A percentile compares a stretch with the other conserved stretches of the same genome.
These are phyloP conservation scores for Ruellia speciosa DNA, from an alignment of 305 asterid species.

Conservation along the genomic window DNA sequence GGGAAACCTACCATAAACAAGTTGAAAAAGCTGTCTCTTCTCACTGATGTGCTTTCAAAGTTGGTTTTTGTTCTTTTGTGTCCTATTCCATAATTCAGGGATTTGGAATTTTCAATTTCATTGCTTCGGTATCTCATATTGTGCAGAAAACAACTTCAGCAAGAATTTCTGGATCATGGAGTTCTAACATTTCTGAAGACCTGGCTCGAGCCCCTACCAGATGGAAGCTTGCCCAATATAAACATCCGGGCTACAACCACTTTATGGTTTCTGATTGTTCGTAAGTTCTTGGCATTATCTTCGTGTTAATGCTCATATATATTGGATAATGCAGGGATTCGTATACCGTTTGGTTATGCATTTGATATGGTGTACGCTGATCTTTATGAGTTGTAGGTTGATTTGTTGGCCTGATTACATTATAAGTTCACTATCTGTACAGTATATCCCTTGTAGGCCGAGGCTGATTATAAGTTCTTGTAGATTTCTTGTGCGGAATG, in stretches of 20 bases:
- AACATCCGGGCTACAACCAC: slow-evolving; percentile 80
- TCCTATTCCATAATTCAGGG: slow-evolving; percentile 5
- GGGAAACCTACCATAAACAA: slow-evolving; percentile 77
- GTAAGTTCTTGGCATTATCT: too few species aligned
- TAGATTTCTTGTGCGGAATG: too few species aligned
- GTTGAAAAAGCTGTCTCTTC: slow-evolving; percentile 71
- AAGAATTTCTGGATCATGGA: slow-evolving; percentile 91
- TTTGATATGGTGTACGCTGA: too few species aligned
- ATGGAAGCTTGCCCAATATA: slow-evolving; percentile 92
- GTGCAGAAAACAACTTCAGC: slow-evolving; percentile 89
- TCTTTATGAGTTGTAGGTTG: too few species aligned
- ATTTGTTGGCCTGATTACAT: too few species aligned
- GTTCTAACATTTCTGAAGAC: slow-evolving; percentile 69
- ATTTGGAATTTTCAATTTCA: slow-evolving; percentile 13
- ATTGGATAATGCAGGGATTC: too few species aligned
- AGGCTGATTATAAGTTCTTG: too few species aligned
- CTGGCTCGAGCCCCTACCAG: slow-evolving; percentile 98
- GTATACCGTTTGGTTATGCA: too few species aligned
- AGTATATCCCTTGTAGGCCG: too few species aligned
- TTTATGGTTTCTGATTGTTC: too few species aligned
- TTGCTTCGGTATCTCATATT: slow-evolving; percentile 15
- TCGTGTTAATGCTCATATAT: too few species aligned
- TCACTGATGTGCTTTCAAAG: slow-evolving; percentile 82
- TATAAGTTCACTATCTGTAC: too few species aligned
- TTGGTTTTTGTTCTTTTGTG: slow-evolving; percentile 29